Conservation (phyloP, 108 stramenopile species). For the Skeletonema menzelii region DNA sequence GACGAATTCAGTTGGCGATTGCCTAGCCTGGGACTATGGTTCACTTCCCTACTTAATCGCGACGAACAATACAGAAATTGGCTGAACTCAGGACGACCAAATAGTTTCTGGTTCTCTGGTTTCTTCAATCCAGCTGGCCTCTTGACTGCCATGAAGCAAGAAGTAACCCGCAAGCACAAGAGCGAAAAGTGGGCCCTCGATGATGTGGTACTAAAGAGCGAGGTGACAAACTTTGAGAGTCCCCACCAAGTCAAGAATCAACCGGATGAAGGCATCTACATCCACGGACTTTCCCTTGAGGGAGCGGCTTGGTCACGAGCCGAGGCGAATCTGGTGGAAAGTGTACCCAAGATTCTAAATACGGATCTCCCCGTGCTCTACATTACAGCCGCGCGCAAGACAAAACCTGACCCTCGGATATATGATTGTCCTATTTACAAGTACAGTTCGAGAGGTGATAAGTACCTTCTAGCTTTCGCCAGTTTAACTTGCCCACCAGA, state of each 20-base stretch:
- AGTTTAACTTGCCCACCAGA: slow-evolving; percentile 64
- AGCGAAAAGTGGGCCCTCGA: slow-evolving; percentile 89
- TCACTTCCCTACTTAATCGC: slow-evolving; percentile 73
- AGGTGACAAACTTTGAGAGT: slow-evolving; percentile 78
- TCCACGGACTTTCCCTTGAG: slow-evolving; percentile 87
- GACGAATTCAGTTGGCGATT: slow-evolving; percentile 91
- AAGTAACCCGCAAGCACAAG: slow-evolving; percentile 84
- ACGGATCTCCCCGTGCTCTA: slow-evolving; percentile 72
- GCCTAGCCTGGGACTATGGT: slow-evolving; percentile 86
- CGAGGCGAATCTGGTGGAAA: slow-evolving; percentile 70
- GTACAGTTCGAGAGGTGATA: slow-evolving; percentile 80
- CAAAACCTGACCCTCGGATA: slow-evolving; percentile 59
- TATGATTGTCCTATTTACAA: slow-evolving; percentile 90
- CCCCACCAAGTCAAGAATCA: slow-evolving; percentile 57
- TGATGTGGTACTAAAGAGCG: slow-evolving; percentile 84
- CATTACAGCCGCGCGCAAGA: slow-evolving; percentile 69
- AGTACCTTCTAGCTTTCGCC: slow-evolving; percentile 77
- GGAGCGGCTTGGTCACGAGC: slow-evolving; percentile 81
- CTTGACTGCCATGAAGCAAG: slow-evolving; percentile 92
- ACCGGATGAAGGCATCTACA: slow-evolving; percentile 86
- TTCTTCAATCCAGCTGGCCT: slow-evolving; percentile 91
- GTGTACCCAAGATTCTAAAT: slow-evolving; percentile 79
- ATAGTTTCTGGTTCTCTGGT: slow-evolving; percentile 84
- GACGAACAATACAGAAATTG: slow-evolving; percentile 84
- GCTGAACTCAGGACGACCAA: slow-evolving; percentile 75